Evolutionary conservation across 768 basidiomycete genomes (phyloP), one percentile per base, ranked within the genome.

Genomic region (Hirschioporus abietinus): DNA sequence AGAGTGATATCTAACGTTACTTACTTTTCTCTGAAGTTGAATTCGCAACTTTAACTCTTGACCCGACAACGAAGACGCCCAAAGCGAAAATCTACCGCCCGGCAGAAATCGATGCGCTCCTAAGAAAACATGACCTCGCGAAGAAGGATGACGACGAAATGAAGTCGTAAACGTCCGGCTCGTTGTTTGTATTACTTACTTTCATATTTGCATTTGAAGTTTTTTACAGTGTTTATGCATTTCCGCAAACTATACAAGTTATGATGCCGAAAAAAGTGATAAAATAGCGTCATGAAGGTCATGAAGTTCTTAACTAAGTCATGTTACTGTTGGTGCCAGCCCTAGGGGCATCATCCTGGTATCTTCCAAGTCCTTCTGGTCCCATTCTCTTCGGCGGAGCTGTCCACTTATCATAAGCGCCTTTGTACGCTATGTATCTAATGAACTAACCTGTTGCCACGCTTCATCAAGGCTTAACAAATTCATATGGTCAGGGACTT

Each of bases 41-140:
- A 77, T 95, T 99, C 74, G 95, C 97, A 9, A 95, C 95, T 10
- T 80, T 99, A 75, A 95, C 92, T 1, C 81, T 96, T 7, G 94
- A 97, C 74, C 83, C 90, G 1, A 78, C 76, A 25, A 88, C 88
- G 63, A 88, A 92, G 75, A 79, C 87, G 74, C 93, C 95, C 1
- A 87, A 88, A 73, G 93, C 95, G 58, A 96, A 93, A 85, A 96
- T 98, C 71, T 98, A 92, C 80, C 84, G 85, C 68, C 93, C 95
- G 24, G 78, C 87, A 20, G 95, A 98, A 79, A 90, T 97, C 66
- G 94, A 97, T 73, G 89, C 86, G 9, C 78, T 98, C 69, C 81
- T 98, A 67, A 77, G 84, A 71, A 81, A 88, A 69, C 88, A 95
- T 70, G 93, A 90, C 30, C 78, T 97, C 63, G 93, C 86, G 70